Percentiles rank a stretch among this genome's conserved stretches.
Evolutionary conservation across 2,329 filamentous ascomycete genomes (phyloP).

Genomic region (Lasiodiplodia gonubiensis): DNA sequence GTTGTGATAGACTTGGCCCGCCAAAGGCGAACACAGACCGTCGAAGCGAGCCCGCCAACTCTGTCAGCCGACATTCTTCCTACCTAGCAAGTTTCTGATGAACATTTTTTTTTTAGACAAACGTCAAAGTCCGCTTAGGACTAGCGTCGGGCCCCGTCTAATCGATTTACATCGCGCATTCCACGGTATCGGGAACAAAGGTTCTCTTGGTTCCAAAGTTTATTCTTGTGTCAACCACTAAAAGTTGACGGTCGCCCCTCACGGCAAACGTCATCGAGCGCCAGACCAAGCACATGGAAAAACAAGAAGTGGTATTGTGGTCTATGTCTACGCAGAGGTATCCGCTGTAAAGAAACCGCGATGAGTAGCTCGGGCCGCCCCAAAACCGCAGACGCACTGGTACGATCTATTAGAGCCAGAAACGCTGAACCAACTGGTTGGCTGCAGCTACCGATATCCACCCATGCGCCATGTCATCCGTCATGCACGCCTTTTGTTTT

Average conservation of each 20-base stretch:
- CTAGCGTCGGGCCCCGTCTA: neutral
- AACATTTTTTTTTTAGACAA: neutral
- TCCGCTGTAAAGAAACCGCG: conserved; percentile 20
- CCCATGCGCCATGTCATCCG: conserved; percentile 21
- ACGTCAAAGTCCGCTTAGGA: neutral
- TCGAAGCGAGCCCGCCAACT: neutral
- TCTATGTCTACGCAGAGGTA: conserved; percentile 30
- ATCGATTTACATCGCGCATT: neutral
- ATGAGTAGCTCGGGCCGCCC: conserved; percentile 11
- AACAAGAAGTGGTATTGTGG: conserved; percentile 28
- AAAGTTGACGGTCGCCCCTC: neutral
- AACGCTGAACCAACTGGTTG: conserved; percentile 3
- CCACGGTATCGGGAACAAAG: neutral
- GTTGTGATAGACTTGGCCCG: conserved; percentile 28
- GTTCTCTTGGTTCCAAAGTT: neutral
- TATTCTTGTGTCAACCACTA: neutral
- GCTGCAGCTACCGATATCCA: conserved; percentile 3
- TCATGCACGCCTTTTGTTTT: neutral
- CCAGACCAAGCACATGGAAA: neutral
- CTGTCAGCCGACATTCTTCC: neutral
- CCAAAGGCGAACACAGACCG: conserved; percentile 14
- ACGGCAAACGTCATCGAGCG: no score
- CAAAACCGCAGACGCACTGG: conserved; percentile 2
- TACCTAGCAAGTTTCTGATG: conserved; percentile 9
- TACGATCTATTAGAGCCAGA: conserved; percentile 8